A percentile compares a stretch with the other conserved stretches of the same genome.
phyloP scores from a whole-genome alignment of 768 basidiomycete genomes.

The Trametes cinnabarina region DNA sequence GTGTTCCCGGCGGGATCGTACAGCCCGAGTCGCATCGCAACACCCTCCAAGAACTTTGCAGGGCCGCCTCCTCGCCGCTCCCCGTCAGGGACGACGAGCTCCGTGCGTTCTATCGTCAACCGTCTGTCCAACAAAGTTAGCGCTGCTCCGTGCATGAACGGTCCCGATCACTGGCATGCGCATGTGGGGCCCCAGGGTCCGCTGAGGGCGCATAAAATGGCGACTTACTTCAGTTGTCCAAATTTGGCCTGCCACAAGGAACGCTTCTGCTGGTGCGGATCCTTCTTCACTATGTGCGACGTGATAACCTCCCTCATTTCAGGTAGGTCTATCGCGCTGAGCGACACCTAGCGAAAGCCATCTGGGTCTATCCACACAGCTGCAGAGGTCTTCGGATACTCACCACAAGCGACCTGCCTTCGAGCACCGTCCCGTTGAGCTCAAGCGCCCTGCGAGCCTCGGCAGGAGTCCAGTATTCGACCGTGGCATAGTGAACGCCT shows the following conservation, averaged over 20 bases:
- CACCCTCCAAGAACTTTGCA: background rate
- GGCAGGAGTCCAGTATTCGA: conserved; percentile 41
- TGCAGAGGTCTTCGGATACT: background rate
- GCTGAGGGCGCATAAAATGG: background rate
- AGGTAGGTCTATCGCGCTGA: conserved; percentile 33
- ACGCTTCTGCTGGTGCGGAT: background rate
- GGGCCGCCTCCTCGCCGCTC: background rate
- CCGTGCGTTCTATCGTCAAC: conserved; percentile 10
- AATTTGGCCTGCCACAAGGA: conserved; percentile 11
- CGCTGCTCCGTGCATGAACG: background rate
- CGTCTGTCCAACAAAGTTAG: conserved; percentile 1
- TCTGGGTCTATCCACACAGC: background rate
- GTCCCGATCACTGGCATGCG: no score
- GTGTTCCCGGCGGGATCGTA: background rate
- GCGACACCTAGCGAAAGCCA: conserved; percentile 9
- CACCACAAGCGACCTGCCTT: conserved; percentile 43
- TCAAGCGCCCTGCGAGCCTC: conserved; percentile 43
- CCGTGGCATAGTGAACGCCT: conserved; percentile 45
- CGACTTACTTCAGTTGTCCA: conserved; percentile 10
- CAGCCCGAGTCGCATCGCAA: conserved; percentile 3
- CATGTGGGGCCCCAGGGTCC: background rate
- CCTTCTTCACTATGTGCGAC: background rate
- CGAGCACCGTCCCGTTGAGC: conserved; percentile 37
- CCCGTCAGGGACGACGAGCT: conserved; percentile 9
- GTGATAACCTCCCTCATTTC: conserved; percentile 21